Evolutionary conservation across 805 yeast genomes (phyloP).

Genomic region (Ogataea populi-albae): DNA sequence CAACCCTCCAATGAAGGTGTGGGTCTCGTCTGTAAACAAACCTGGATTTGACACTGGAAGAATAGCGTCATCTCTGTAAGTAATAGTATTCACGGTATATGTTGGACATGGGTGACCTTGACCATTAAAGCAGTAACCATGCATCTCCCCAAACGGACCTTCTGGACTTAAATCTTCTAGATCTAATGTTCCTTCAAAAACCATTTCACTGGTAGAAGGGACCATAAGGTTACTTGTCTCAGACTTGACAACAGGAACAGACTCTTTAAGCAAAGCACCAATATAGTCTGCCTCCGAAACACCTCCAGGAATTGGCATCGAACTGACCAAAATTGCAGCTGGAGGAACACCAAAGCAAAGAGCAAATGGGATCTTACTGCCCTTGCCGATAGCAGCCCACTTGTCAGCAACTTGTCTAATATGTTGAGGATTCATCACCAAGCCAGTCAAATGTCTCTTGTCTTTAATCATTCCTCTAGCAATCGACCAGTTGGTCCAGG

Average conservation of each 20-base stretch:
- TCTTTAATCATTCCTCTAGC: conserved; percentile 28
- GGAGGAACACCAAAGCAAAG: conserved; percentile 32
- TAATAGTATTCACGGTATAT: conserved; percentile 23
- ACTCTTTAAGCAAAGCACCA: conserved; percentile 28
- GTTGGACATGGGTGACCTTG: conserved; percentile 28
- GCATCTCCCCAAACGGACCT: conserved; percentile 35
- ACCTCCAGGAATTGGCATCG: conserved; percentile 27
- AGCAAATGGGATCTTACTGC: conserved; percentile 23
- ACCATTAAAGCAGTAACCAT: conserved; percentile 28
- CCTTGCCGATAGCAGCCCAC: conserved; percentile 26
- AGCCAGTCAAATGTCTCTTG: conserved; percentile 26
- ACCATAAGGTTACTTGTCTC: conserved; percentile 25
- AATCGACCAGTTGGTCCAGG: conserved; percentile 32
- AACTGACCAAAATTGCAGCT: conserved; percentile 27
- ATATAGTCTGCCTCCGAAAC: conserved; percentile 25
- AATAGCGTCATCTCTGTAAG: conserved; percentile 26
- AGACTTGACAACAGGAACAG: conserved; percentile 25
- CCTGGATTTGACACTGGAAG: conserved; percentile 31
- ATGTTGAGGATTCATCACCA: conserved; percentile 29
- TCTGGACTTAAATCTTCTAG: conserved; percentile 18
- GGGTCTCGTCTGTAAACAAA: conserved; percentile 28
- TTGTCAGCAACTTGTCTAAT: conserved; percentile 24
- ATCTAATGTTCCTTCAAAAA: conserved; percentile 26
- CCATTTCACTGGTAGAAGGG: conserved; percentile 28
- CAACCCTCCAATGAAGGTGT: conserved; percentile 28